Percentiles rank a stretch among this genome's conserved stretches.
Evolutionary conservation across 192 early-diverging fungal genomes (phyloP).

Genomic region (Coemansia sp.): DNA sequence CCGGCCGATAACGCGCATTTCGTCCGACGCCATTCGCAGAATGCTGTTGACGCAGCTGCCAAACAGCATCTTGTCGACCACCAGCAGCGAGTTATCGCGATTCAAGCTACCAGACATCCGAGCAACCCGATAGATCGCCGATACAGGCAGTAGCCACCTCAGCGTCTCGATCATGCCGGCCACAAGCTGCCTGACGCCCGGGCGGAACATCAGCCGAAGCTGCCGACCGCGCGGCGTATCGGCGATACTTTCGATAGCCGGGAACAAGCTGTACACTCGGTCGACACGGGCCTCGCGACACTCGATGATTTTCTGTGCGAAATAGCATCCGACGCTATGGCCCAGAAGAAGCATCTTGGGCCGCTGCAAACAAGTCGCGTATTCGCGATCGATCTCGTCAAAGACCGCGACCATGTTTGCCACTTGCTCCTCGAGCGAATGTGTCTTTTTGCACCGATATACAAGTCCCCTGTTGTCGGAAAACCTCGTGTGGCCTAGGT

Average conservation of each 20-base stretch:
- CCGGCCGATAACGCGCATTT: constrained; percentile 67
- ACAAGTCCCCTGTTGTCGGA: constrained; percentile 31
- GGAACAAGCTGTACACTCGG: constrained; percentile 70
- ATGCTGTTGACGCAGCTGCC: constrained; percentile 60
- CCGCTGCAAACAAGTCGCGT: not conserved
- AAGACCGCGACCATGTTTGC: constrained; percentile 37
- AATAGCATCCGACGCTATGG: constrained; percentile 44
- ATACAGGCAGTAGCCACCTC: constrained; percentile 30
- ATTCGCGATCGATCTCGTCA: constrained; percentile 31
- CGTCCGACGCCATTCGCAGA: constrained; percentile 67
- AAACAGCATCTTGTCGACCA: constrained; percentile 66
- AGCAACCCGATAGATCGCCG: constrained; percentile 19
- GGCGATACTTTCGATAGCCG: constrained; percentile 73
- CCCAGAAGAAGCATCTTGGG: constrained; percentile 25
- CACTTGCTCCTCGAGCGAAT: constrained; percentile 34
- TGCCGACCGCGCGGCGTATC: constrained; percentile 71
- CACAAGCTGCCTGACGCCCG: constrained; percentile 24
- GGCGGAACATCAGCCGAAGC: constrained; percentile 45
- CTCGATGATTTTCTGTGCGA: constrained; percentile 55
- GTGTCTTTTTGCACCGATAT: constrained; percentile 11
- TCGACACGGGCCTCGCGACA: constrained; percentile 62
- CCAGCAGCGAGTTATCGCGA: constrained; percentile 55
- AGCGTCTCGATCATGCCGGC: constrained; percentile 40
- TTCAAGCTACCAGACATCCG: constrained; percentile 20
- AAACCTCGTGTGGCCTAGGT: constrained; percentile 47